phyloP scores from a whole-genome alignment of 768 basidiomycete species.

The Mycena albidolilacea region DNA sequence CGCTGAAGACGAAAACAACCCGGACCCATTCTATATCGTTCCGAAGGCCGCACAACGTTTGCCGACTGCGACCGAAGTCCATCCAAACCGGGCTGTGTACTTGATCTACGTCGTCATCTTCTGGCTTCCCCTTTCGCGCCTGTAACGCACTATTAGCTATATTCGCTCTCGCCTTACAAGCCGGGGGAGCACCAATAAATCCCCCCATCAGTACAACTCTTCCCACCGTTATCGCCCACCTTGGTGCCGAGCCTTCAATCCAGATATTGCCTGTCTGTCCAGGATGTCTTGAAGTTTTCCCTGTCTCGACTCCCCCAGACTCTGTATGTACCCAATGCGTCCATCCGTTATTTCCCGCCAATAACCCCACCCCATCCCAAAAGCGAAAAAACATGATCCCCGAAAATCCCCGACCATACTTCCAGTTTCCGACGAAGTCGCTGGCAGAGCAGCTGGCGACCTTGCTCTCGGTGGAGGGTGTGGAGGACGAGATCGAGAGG shows the following conservation, averaged over 20 bases:
- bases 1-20: constrained; percentile 13
- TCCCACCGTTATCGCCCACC: constrained; percentile 33
- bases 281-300: constrained; percentile 41
- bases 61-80: constrained; percentile 19
- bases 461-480: not conserved
- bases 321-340: constrained; percentile 9
- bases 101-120: constrained; percentile 43
- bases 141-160: constrained; percentile 43
- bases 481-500: constrained; percentile 3
- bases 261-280: constrained; percentile 43
- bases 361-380: not conserved
- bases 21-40: constrained; percentile 2
- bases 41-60: not conserved
- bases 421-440: not conserved
- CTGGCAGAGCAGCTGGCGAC: not conserved
- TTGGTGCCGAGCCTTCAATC: constrained; percentile 40
- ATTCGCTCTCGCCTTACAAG: constrained; percentile 35
- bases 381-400: not conserved
- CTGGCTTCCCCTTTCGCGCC: constrained; percentile 47
- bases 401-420: not conserved
- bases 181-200: constrained; percentile 20
- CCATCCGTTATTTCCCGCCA: not conserved
- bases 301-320: constrained; percentile 12
- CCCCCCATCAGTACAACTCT: constrained; percentile 42
- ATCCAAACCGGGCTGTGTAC: constrained; percentile 39